Conservation (phyloP, 768 basidiomycete species). For the Hirschioporus abietinus region DNA sequence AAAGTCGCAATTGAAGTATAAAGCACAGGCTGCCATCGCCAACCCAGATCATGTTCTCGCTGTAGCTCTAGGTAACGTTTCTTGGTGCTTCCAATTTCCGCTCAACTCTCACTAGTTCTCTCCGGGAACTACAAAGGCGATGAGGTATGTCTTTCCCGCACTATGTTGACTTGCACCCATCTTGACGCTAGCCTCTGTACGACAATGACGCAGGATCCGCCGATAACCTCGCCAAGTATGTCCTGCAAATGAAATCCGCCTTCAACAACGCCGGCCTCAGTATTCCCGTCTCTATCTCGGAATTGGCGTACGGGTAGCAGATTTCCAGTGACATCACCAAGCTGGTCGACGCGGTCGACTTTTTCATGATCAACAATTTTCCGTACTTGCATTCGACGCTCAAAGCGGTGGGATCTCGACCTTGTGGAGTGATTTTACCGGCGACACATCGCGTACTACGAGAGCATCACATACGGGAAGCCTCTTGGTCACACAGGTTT, state of each 20-base stretch:
- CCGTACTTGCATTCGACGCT: slow-evolving; percentile 4
- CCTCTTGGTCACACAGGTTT: slow-evolving; percentile 1
- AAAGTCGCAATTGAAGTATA: not conserved
- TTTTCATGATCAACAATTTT: slow-evolving; percentile 12
- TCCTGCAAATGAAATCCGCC: slow-evolving; percentile 12
- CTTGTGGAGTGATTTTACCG: slow-evolving; percentile 1
- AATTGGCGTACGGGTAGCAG: slow-evolving; percentile 15
- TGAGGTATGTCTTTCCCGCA: not conserved
- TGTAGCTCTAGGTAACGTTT: not conserved
- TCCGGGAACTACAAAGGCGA: not conserved
- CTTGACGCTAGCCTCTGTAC: slow-evolving; percentile 6
- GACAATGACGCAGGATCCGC: slow-evolving; percentile 11
- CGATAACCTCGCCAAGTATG: slow-evolving; percentile 8
- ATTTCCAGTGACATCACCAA: slow-evolving; percentile 8
- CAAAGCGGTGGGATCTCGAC: not conserved
- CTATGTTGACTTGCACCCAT: not conserved
- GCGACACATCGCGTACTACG: slow-evolving; percentile 3
- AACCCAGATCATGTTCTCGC: slow-evolving; percentile 2
- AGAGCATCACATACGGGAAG: slow-evolving; percentile 2
- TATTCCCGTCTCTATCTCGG: slow-evolving; percentile 16
- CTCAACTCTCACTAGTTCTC: not conserved
- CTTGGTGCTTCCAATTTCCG: not conserved
- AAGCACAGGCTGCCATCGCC: not conserved
- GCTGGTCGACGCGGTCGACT: slow-evolving; percentile 15
- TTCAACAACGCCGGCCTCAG: slow-evolving; percentile 7